Evolutionary conservation across 2,329 filamentous ascomycete genomes (phyloP), one percentile per base, ranked within the genome.

Genomic region (Cladosporium cucumerinum): DNA sequence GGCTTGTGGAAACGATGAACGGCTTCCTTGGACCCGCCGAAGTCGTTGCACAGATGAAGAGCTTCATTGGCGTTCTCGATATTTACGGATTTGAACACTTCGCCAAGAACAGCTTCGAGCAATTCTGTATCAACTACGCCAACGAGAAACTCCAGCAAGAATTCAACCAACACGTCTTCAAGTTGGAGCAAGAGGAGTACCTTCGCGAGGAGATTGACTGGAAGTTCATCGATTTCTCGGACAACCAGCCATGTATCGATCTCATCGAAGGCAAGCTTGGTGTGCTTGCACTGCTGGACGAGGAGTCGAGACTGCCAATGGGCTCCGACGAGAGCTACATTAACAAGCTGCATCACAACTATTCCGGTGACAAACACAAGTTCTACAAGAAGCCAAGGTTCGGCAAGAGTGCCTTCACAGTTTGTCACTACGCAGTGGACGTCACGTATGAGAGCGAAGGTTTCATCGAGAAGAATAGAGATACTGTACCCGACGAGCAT

Each of bases 81-180:
- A 99, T 99, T 71, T 98, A 98, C 79, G 94, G 94, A 69, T 99
- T 99, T 75, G 95, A 99, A 78, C 95, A 98, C 80, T 99, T 99
- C 75, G 94, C 95, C 68, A 98, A 97, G 84, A 99, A 99, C 82
- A 99, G 95, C 0, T 99, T 99, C 73, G 95, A 99, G 78, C 95
- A 99, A 78, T 99, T 99, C 80, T 99, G 95, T 81, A 99, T 99
- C 86, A 99, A 99, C 80, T 99, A 99, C 75, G 95, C 95, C 79
- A 99, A 99, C 79, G 95, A 99, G 80, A 99, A 99, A 80, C 83
- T 99, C 63, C 95, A 99, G 77, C 95, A 99, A 78, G 94, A 98
- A 77, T 99, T 99, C 84, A 99, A 99, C 80, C 92, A 96, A 77
- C 95, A 99, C 75, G 95, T 99, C 39, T 99, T 99, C 86, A 97